Evolutionary conservation across 2,329 filamentous ascomycete species (phyloP).

Genomic region (Neofusicoccum laricinum): DNA sequence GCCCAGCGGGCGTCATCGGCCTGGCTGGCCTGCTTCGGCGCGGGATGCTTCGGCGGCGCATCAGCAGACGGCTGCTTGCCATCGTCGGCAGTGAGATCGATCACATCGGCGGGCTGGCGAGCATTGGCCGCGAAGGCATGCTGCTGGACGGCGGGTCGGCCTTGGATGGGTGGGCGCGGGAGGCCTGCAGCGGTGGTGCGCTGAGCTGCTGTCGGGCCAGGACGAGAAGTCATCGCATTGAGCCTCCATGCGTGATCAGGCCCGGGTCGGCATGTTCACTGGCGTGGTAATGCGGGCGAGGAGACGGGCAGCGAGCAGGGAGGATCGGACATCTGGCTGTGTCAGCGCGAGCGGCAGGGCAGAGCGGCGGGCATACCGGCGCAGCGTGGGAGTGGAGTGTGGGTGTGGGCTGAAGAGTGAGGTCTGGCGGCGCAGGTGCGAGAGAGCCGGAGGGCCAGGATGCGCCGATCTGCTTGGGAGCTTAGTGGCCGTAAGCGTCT

Average conservation of each 20-base stretch:
- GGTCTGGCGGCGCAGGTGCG: slow-evolving; percentile 3
- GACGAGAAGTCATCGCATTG: slow-evolving; percentile 44
- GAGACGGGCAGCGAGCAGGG: slow-evolving; percentile 15
- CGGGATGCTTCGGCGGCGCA: slow-evolving; percentile 17
- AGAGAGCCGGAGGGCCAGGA: slow-evolving; percentile 5
- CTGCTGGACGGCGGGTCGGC: slow-evolving; percentile 28
- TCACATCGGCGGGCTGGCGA: slow-evolving; percentile 30
- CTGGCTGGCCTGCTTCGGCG: background rate
- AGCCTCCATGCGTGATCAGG: slow-evolving; percentile 38
- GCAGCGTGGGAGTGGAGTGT: background rate
- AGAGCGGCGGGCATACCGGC: slow-evolving; percentile 3
- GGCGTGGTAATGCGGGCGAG: background rate
- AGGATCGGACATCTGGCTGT: slow-evolving; percentile 16
- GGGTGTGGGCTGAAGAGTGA: background rate
- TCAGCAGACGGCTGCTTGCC: slow-evolving; percentile 26
- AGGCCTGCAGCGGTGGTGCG: slow-evolving; percentile 33
- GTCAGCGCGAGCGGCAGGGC: slow-evolving; percentile 1
- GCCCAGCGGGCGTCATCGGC: background rate
- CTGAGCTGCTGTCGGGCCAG: slow-evolving; percentile 38
- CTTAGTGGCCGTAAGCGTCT: slow-evolving; percentile 13
- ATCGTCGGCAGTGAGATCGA: slow-evolving; percentile 33
- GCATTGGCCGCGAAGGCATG: slow-evolving; percentile 22
- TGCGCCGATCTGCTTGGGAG: slow-evolving; percentile 8
- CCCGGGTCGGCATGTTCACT: slow-evolving; percentile 21
- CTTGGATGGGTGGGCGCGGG: slow-evolving; percentile 27